Evolutionary conservation across 768 basidiomycete genomes (phyloP).

Genomic region (Fibroporia radiculosa): DNA sequence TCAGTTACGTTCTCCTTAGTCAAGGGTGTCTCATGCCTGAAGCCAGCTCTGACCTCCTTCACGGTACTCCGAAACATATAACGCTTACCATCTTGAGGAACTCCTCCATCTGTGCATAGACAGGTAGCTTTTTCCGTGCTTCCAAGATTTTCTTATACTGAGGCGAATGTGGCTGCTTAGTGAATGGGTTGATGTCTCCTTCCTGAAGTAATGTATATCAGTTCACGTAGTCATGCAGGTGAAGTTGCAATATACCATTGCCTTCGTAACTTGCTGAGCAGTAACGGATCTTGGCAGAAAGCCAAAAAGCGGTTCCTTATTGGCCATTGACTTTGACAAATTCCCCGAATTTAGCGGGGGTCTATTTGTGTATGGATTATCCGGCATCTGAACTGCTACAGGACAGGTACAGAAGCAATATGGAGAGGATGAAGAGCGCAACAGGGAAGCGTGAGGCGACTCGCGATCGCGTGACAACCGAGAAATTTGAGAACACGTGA

Average conservation of each 20-base stretch:
- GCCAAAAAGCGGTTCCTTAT: slow-evolving; percentile 19
- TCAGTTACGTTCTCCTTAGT: slow-evolving; percentile 19
- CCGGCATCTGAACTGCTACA: no score
- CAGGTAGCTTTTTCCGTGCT: slow-evolving; percentile 81
- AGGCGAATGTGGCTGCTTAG: slow-evolving; percentile 62
- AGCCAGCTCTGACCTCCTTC: slow-evolving; percentile 25
- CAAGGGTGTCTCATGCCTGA: slow-evolving; percentile 15
- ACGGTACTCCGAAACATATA: slow-evolving; percentile 2
- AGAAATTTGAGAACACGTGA: no score
- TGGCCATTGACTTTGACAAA: background rate
- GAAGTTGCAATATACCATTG: slow-evolving; percentile 21
- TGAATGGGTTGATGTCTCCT: slow-evolving; percentile 83
- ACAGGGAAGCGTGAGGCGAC: no score
- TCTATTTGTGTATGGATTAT: slow-evolving; percentile 17
- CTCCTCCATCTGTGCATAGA: slow-evolving; percentile 87
- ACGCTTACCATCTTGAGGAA: slow-evolving; percentile 80
- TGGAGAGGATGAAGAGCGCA: no score
- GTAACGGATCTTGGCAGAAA: slow-evolving; percentile 20
- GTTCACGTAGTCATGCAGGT: no score
- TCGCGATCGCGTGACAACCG: no score
- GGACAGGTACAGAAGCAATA: no score
- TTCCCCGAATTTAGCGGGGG: slow-evolving; percentile 10
- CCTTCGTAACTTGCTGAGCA: slow-evolving; percentile 16
- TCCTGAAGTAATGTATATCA: slow-evolving; percentile 37
- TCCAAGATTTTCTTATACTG: slow-evolving; percentile 86